phyloP scores from a whole-genome alignment of 441 rosid species.

The Eruca vesicaria region DNA sequence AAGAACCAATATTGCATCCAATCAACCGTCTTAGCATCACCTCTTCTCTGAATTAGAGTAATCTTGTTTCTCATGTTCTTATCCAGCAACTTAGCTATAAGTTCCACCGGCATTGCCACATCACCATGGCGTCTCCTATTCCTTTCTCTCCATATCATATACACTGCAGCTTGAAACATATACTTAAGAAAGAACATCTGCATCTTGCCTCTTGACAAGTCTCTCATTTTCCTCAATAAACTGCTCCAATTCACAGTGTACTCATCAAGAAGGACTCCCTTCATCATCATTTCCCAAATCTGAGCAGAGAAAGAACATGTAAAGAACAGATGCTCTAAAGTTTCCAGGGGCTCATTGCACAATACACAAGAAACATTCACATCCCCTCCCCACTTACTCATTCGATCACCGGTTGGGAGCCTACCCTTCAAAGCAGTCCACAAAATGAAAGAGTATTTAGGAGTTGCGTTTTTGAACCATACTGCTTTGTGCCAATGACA shows the following conservation, averaged over 20 bases:
- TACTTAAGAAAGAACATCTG: not conserved
- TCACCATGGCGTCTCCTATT: not conserved
- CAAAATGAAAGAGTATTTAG: not conserved
- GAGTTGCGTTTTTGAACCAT: not conserved
- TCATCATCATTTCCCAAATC: not conserved
- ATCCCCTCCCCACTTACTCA: not conserved
- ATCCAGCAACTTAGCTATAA: not conserved
- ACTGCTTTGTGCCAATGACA: not conserved
- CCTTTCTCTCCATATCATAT: not conserved
- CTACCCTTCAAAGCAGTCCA: not conserved
- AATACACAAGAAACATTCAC: not conserved
- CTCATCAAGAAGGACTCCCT: not conserved
- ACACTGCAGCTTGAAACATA: not conserved
- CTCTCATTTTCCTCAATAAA: not conserved
- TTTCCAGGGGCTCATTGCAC: not conserved
- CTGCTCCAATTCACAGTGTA: not conserved
- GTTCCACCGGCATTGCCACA: not conserved
- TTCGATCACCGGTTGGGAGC: not conserved
- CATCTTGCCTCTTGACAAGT: not conserved
- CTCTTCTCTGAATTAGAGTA: not conserved
- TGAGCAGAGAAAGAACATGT: not conserved
- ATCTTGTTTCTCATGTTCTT: not conserved
- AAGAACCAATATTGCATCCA: not conserved
- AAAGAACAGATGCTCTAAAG: not conserved
- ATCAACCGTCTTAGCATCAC: not conserved